A percentile compares a stretch with the other conserved stretches of the same genome.
These are phyloP conservation scores for Quercus parvula DNA, from an alignment of 306 rosid genomes.

Conservation along the genomic window DNA sequence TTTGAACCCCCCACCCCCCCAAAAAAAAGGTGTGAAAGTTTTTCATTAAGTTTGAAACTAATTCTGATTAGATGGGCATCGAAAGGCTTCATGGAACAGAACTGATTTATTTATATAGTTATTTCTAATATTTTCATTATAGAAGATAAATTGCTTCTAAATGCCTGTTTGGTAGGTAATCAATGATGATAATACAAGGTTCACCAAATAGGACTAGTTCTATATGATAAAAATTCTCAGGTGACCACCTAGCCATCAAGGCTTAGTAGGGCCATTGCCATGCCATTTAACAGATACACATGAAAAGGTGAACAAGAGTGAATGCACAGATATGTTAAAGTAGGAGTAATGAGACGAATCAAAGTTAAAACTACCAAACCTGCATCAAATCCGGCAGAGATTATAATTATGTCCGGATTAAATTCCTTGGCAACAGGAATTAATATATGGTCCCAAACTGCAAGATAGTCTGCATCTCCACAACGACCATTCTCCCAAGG, in stretches of 20 bases:
- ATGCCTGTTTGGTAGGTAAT: background rate
- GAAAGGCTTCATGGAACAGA: background rate
- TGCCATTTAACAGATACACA: background rate
- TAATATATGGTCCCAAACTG: slow-evolving; percentile 93
- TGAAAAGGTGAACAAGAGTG: background rate
- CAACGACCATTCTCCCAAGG: slow-evolving; percentile 95
- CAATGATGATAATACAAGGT: background rate
- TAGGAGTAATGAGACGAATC: background rate
- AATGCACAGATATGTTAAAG: background rate
- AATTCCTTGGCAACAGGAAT: slow-evolving; percentile 83
- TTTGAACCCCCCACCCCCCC: background rate
- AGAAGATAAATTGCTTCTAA: background rate
- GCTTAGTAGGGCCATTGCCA: background rate
- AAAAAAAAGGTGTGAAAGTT: background rate
- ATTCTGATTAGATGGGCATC: background rate
- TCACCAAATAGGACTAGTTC: background rate
- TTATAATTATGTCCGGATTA: slow-evolving; percentile 71
- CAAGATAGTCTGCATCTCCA: slow-evolving; percentile 92
- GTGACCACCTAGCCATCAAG: background rate
- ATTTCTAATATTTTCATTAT: background rate
- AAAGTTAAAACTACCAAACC: slow-evolving; percentile 36
- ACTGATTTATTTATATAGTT: background rate
- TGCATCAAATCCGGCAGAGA: slow-evolving; percentile 99
- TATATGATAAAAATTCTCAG: background rate
- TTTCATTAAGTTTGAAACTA: background rate